Evolutionary conservation across 495 filamentous ascomycete species (phyloP).

Genomic region (Trichoderma parareesei): DNA sequence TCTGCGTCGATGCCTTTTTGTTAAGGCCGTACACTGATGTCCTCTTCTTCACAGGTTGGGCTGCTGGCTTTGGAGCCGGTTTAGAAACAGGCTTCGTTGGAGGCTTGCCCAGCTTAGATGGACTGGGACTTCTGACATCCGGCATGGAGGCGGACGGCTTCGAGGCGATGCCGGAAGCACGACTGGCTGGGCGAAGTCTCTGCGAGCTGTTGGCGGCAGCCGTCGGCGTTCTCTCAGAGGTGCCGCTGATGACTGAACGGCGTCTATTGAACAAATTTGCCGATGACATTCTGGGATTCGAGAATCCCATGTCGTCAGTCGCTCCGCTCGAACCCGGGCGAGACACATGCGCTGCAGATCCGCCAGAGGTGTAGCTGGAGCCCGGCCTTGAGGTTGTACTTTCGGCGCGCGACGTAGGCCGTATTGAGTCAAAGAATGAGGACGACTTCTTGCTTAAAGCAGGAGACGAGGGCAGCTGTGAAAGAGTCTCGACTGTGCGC

Average conservation of each 20-base stretch:
- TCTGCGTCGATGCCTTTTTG: slow-evolving; percentile 41
- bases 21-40: slow-evolving; percentile 48
- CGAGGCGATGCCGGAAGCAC: background rate
- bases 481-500: slow-evolving; percentile 40
- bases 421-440: slow-evolving; percentile 29
- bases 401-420: slow-evolving; percentile 1
- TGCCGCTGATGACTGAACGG: background rate
- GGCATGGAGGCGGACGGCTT: background rate
- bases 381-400: slow-evolving; percentile 8
- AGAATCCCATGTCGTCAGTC: slow-evolving; percentile 21
- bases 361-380: slow-evolving; percentile 10
- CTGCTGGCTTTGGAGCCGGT: slow-evolving; percentile 40
- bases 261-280: background rate
- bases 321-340: slow-evolving; percentile 34
- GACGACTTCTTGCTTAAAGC: slow-evolving; percentile 27
- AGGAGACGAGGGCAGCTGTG: slow-evolving; percentile 39
- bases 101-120: slow-evolving; percentile 27
- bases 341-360: slow-evolving; percentile 23
- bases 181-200: slow-evolving; percentile 2
- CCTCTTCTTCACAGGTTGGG: slow-evolving; percentile 43
- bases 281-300: slow-evolving; percentile 5
- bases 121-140: slow-evolving; percentile 32
- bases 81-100: slow-evolving; percentile 41
- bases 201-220: background rate
- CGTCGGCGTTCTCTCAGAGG: background rate